Percentiles rank a stretch among this genome's conserved stretches.
Conservation (phyloP, 2,329 filamentous ascomycete genomes). For the Clonostachys solani region DNA sequence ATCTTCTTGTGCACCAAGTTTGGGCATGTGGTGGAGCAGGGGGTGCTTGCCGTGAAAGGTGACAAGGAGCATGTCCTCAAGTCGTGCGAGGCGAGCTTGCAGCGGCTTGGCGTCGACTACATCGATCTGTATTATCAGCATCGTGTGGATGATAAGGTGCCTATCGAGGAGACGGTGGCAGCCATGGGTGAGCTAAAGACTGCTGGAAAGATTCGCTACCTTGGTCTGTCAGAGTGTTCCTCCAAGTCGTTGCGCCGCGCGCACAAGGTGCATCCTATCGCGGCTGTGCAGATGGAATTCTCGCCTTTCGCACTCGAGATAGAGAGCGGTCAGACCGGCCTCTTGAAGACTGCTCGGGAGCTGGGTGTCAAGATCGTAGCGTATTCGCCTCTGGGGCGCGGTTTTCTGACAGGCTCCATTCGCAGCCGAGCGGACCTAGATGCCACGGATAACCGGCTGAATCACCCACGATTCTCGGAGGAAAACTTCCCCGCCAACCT, state of each 20-base stretch:
- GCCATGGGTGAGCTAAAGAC: conserved; percentile 38
- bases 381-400: conserved; percentile 53
- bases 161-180: conserved; percentile 40
- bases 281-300: conserved; percentile 50
- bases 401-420: conserved; percentile 34
- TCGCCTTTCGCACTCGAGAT: conserved; percentile 50
- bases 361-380: conserved; percentile 49
- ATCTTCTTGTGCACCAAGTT: conserved; percentile 39
- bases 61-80: conserved; percentile 11
- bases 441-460: not conserved
- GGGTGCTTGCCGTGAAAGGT: conserved; percentile 1
- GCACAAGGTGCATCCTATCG: conserved; percentile 40
- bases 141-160: conserved; percentile 15
- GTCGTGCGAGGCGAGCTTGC: conserved; percentile 23
- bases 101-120: conserved; percentile 36
- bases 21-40: not conserved
- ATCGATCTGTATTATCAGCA: conserved; percentile 38
- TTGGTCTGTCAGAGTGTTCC: conserved; percentile 46
- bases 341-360: conserved; percentile 47
- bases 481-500: conserved; percentile 1
- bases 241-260: conserved; percentile 44
- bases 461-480: conserved; percentile 1
- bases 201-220: conserved; percentile 48
- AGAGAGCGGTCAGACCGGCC: conserved; percentile 38
- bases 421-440: not conserved